Evolutionary conservation across 2,329 filamentous ascomycete genomes (phyloP), one percentile per base, ranked within the genome.

Genomic region (Esteya vermicola): DNA sequence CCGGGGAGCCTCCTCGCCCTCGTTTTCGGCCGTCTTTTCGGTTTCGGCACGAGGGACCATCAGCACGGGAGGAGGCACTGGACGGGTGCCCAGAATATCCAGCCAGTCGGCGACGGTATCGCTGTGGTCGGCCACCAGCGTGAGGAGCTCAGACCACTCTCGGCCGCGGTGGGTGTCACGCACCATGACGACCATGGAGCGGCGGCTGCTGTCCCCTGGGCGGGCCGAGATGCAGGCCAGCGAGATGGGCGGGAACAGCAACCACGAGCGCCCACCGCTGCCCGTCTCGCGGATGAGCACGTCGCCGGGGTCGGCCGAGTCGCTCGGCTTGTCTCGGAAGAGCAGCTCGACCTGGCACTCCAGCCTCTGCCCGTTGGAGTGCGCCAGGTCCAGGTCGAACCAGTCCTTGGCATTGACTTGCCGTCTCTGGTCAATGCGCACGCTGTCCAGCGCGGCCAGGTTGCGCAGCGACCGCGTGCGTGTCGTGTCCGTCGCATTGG

Each of bases 241-340:
- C 16, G 78, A 68, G n/a, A 95, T 68, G 1, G 91, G 89, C n/a
- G 88, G 82, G 52, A 98, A 94, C 1, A 98, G 69, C 5, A 98
- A 70, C 77, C 85, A 96, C 22, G 67, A 64, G 39, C 77, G 75
- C 13, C 81, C 77, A 12, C 28, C 39, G 39, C 75, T 72, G 33
- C 86, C 85, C n/a, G 86, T 76, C 57, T 96, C 88, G 48, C 89
- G 88, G 42, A 98, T 81, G 19, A 98, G 71, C n/a, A 98, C 57
- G 56, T 98, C 91, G 7, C 89, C 86, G 36, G 72, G 65, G 46
- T 80, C 73, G 4, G 72, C 72, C 27, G 72, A 67, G 36, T 74
- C 72, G n/a, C 71, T 67, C 20, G 76, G 67, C 50, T 85, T 85
- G 53, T 96, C 89, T 53, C 91, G 76, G 47, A 89, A 72, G 13